Evolutionary conservation across 2,329 filamentous ascomycete genomes (phyloP).

Genomic region (Amphichorda felina): DNA sequence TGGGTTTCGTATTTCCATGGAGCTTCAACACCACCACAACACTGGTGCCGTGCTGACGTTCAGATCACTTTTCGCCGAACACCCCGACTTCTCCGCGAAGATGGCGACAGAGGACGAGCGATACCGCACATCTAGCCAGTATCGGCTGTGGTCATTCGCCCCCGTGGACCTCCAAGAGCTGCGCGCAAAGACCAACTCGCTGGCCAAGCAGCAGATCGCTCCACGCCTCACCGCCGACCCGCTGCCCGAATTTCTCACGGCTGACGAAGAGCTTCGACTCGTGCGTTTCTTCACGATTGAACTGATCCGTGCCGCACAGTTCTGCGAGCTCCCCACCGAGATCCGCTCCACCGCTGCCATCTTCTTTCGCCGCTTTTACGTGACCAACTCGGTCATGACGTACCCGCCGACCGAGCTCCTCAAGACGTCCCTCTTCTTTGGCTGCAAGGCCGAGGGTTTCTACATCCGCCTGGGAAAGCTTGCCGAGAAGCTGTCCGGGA

Average conservation of each 20-base stretch:
- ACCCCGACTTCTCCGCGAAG: no score
- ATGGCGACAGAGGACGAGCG: constrained; percentile 82
- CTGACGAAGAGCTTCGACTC: constrained; percentile 71
- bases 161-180: constrained; percentile 57
- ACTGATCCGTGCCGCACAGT: constrained; percentile 42
- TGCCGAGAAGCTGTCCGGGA: constrained; percentile 55
- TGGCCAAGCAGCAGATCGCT: constrained; percentile 53
- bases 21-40: neutral
- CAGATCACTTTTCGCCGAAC: no score
- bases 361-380: constrained; percentile 89
- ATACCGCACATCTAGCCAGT: constrained; percentile 85
- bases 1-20: neutral
- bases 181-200: constrained; percentile 66
- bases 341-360: constrained; percentile 62
- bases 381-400: constrained; percentile 91
- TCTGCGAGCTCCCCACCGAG: constrained; percentile 37
- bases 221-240: constrained; percentile 40
- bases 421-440: constrained; percentile 84
- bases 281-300: constrained; percentile 64
- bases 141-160: constrained; percentile 85
- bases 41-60: neutral
- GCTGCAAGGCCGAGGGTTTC: constrained; percentile 81
- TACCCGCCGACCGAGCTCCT: constrained; percentile 86
- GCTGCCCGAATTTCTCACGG: constrained; percentile 66
- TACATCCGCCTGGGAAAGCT: constrained; percentile 58